A percentile compares a stretch with the other conserved stretches of the same genome.
These are phyloP conservation scores for Penicillium sp. DNA, from an alignment of 2,329 filamentous ascomycete genomes.

Conservation along the genomic window DNA sequence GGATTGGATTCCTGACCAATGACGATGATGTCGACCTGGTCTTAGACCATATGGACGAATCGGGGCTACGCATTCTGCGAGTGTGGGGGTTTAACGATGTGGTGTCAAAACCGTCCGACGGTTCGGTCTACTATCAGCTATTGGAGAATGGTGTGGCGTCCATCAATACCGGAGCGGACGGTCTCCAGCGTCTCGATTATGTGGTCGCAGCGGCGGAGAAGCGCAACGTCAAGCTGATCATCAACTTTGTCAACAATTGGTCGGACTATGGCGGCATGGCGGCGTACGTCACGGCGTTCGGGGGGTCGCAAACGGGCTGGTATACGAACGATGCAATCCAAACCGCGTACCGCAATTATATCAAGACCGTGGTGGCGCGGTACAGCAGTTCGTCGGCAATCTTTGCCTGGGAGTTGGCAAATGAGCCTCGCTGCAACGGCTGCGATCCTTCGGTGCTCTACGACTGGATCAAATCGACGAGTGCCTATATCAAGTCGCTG, in stretches of 20 bases:
- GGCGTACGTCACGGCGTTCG: conserved; percentile 61
- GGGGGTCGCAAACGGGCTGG: conserved; percentile 58
- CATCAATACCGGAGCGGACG: conserved; percentile 67
- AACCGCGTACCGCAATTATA: conserved; percentile 65
- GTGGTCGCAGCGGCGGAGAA: conserved; percentile 65
- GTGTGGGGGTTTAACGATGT: conserved; percentile 62
- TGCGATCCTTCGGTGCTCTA: conserved; percentile 63
- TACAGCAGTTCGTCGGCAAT: conserved; percentile 64
- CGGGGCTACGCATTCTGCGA: conserved; percentile 56
- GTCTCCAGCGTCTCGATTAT: conserved; percentile 67
- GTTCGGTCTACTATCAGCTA: conserved; percentile 52
- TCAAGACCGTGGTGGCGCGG: conserved; percentile 62
- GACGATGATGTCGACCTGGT: conserved; percentile 54
- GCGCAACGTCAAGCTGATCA: conserved; percentile 66
- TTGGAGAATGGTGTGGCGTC: conserved; percentile 43
- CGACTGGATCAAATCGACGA: conserved; percentile 63
- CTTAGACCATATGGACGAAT: conserved; percentile 34
- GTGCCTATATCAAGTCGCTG: conserved; percentile 66
- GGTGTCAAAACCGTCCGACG: conserved; percentile 48
- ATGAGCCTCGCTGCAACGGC: conserved; percentile 67
- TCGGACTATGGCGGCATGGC: conserved; percentile 68
- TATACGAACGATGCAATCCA: conserved; percentile 61
- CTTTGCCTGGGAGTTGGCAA: conserved; percentile 70
- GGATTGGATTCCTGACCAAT: conserved; percentile 56
- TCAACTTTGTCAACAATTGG: conserved; percentile 67